Conservation (phyloP, 257 asterid species). For the Solanum virginianum region DNA sequence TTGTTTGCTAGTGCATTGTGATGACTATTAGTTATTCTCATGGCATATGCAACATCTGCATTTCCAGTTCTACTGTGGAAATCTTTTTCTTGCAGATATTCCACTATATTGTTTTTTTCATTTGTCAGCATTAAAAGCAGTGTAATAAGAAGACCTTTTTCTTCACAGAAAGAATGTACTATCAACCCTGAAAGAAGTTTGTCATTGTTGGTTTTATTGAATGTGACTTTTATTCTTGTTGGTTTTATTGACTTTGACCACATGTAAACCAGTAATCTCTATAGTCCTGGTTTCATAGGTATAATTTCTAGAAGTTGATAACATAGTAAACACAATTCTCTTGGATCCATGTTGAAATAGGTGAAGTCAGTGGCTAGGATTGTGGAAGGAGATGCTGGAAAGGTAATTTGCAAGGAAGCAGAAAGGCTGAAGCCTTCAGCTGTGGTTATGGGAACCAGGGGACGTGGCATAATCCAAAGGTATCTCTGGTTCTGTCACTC, state of each 20-base stretch:
- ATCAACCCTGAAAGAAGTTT: neutral
- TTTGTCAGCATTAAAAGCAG: neutral
- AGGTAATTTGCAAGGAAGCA: slow-evolving; percentile 83
- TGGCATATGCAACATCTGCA: neutral
- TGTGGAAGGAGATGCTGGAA: slow-evolving; percentile 95
- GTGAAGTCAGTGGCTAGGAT: slow-evolving; percentile 66
- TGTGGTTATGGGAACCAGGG: slow-evolving; percentile 83
- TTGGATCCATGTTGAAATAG: slow-evolving; percentile 19
- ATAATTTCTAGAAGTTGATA: neutral
- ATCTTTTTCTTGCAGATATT: neutral
- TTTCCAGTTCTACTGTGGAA: neutral
- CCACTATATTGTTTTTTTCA: neutral
- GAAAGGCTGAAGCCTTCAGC: slow-evolving; percentile 89
- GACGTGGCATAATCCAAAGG: slow-evolving; percentile 75
- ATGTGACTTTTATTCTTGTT: neutral
- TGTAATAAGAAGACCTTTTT: neutral
- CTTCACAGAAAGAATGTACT: neutral
- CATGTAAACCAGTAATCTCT: neutral
- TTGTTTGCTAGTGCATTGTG: neutral
- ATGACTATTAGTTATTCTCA: neutral
- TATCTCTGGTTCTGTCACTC: neutral
- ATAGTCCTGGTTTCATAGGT: neutral
- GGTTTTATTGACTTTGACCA: neutral
- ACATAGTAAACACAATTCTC: neutral
- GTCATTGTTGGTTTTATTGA: neutral